Base-by-base conservation (phyloP, 805 yeast genomes). In the Candida methanosorbosa region DNA sequence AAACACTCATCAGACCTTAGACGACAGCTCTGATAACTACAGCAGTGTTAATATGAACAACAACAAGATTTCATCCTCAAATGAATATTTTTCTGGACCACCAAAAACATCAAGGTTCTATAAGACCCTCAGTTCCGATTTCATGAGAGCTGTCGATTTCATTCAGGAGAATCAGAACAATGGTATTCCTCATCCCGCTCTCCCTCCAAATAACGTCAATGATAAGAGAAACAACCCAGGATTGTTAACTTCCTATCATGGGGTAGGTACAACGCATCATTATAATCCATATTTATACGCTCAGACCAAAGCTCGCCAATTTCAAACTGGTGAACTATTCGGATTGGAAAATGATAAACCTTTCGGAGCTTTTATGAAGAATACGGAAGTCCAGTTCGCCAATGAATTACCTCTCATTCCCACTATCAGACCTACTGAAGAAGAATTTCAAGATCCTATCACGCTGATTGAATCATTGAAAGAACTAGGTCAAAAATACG, bases 401-500 rank as follows among this genome's bases (percentile, higher is more conserved):
- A 15, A 16, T 12, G 15, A 15, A 19, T 7, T 27, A 4, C 35
- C 36, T 5, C 18, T 38, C 4, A 63, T 68, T n/a, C 95, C 95
- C 2, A 63, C 72, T 0, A 58, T 77, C 12, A 55, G 57, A 31
- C 81, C 88, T 2, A 59, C 77, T 2, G 59, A 57, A 15, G 65
- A 64, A 18, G 78, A 82, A 45, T 72, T 78, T 39, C 48, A 55
- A 9, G 78, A 81, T 50, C 94, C 95, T 1, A 70, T 80, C 16
- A 54, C 53, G n/a, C 81, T 77, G 43, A 60, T 84, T 14, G 79
- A 81, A 17, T 63, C 71, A 12, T 54, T 75, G 1, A 53, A 58
- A 11, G 62, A 66, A 0, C 46, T 66, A 9, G 95, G 92, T 3
- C 56, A 52, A 22, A 52, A 59, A 20, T 75, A 68, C 52, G 96